Evolutionary conservation across 2,329 filamentous ascomycete species (phyloP), one percentile per base, ranked within the genome.

Genomic region (Diaporthe sp.): DNA sequence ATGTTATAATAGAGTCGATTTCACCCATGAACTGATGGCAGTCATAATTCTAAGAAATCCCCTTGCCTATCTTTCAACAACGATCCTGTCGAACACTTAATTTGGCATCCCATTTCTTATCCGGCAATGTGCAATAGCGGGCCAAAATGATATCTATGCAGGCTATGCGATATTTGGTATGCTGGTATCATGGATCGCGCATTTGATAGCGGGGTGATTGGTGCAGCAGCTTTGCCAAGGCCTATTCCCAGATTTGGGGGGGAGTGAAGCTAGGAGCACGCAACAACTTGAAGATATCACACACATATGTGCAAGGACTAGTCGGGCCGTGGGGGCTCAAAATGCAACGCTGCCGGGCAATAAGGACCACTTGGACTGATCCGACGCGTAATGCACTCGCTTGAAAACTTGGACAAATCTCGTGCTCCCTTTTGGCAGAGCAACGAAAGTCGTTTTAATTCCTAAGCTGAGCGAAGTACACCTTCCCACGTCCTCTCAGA

Each of bases 41-140:
- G 25, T 15, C 15, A 42, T 44, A 1, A 5, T 44, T 25, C n/a
- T 44, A 9, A 5, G 59, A 15, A 32, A 47, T 47, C 17, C 39
- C 39, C 17, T 63, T 32, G 59, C 59, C 59, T 63, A 47, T 63
- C 59, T 63, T 32, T 32, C 39, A 27, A 47, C 17, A n/a, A n/a
- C 3, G 17, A 47, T 5, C 17, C 39, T 63, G 17, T 5, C 17
- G 39, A 15, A 10, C 59, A 47, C 39, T 47, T 2, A 44, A 8
- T 47, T 5, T 32, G 25, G 8, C 9, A 8, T 32, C 58, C 27
- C 25, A 47, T 47, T 44, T 63, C 59, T 63, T 63, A 63, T 63
- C 59, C 59, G 59, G 59, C 59, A 63, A 47, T 25, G 25, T 63
- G 59, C 59, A 63, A 63, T 63, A 63, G 59, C 47, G 59, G 59